Evolutionary conservation across 345 rosid species (phyloP).

Genomic region (Eucalyptus coolabah): DNA sequence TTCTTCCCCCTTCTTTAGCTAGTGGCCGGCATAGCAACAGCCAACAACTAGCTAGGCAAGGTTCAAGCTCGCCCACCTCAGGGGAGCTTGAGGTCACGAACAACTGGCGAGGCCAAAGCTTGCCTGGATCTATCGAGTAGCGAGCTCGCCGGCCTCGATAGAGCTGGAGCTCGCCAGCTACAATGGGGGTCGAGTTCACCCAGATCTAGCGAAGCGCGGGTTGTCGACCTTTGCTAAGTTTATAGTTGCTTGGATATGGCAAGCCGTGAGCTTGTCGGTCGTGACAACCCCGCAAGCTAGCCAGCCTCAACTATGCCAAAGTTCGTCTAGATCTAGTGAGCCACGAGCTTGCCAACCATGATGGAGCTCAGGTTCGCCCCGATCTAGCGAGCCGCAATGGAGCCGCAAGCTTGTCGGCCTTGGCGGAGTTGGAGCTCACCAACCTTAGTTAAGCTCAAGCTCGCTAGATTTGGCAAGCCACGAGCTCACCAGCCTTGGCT

Average conservation of each 20-base stretch:
- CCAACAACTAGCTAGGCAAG: accelerated
- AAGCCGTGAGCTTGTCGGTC: accelerated
- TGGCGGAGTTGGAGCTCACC: accelerated
- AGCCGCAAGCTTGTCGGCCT: too few species aligned
- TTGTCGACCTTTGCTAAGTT: accelerated
- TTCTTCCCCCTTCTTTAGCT: background rate
- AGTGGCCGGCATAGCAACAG: accelerated
- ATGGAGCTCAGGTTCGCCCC: accelerated
- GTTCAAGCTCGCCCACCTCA: accelerated
- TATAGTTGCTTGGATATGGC: too few species aligned
- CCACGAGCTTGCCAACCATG: accelerated
- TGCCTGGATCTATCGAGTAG: accelerated
- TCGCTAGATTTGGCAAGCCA: too few species aligned
- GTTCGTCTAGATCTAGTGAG: too few species aligned
- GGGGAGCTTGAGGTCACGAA: accelerated
- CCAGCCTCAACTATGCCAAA: accelerated
- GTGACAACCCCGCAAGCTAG: accelerated
- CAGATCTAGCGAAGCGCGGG: accelerated
- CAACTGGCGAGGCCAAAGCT: accelerated
- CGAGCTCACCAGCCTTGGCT: too few species aligned
- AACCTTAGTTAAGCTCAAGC: too few species aligned
- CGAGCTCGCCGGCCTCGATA: accelerated
- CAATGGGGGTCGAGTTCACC: too few species aligned
- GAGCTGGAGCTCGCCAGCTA: accelerated
- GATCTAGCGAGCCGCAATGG: accelerated